A percentile compares a stretch with the other conserved stretches of the same genome.
phyloP scores from a whole-genome alignment of 805 yeast species.

The Tetrapisispora nanseiensis region DNA sequence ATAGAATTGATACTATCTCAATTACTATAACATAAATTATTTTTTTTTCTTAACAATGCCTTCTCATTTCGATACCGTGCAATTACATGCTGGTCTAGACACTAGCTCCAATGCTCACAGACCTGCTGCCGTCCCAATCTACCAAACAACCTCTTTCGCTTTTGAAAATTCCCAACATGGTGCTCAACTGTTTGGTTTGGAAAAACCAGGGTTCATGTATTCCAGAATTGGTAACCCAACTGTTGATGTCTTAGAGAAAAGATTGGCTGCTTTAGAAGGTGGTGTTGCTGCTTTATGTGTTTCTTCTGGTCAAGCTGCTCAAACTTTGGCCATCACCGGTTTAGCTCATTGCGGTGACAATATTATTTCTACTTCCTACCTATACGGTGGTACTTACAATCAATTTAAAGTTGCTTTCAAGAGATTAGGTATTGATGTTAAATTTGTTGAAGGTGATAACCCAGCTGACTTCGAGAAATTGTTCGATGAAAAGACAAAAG shows the following conservation, averaged over 20 bases:
- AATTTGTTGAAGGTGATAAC: conserved; percentile 75
- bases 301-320: conserved; percentile 96
- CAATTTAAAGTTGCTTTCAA: conserved; percentile 90
- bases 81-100: conserved; percentile 94
- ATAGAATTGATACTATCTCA: neutral
- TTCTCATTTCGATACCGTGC: conserved; percentile 79
- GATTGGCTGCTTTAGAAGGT: conserved; percentile 87
- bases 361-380: conserved; percentile 71
- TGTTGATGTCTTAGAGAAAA: conserved; percentile 77
- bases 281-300: conserved; percentile 88
- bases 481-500: conserved; percentile 80
- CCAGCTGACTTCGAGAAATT: conserved; percentile 60
- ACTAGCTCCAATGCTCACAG: conserved; percentile 45
- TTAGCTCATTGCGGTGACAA: conserved; percentile 86
- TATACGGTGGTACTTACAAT: conserved; percentile 95
- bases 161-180: conserved; percentile 87
- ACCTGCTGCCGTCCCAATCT: conserved; percentile 88
- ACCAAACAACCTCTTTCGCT: conserved; percentile 82
- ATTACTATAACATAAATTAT: neutral
- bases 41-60: conserved; percentile 27
- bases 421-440: conserved; percentile 75
- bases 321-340: conserved; percentile 71
- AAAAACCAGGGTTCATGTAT: conserved; percentile 78
- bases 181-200: conserved; percentile 78
- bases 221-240: conserved; percentile 92